Percentiles rank a stretch among this genome's conserved stretches.
Evolutionary conservation across 306 rosid genomes (phyloP).

Genomic region (Rosa persica): DNA sequence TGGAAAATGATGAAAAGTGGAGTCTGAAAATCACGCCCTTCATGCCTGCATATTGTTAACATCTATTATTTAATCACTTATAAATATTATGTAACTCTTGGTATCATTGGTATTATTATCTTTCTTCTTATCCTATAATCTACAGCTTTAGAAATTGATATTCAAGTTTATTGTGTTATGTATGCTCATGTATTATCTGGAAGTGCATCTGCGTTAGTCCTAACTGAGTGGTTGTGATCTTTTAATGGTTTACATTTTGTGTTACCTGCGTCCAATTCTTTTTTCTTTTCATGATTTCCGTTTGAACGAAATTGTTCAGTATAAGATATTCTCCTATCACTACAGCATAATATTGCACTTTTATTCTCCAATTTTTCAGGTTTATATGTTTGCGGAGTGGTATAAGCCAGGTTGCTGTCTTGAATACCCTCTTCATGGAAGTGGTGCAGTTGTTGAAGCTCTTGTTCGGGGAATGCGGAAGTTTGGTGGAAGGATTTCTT

Average conservation of each 20-base stretch:
- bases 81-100: not conserved
- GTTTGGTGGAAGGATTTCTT: slow-evolving; percentile 79
- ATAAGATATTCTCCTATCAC: not conserved
- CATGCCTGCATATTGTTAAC: not conserved
- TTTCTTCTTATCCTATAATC: not conserved
- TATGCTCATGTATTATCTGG: not conserved
- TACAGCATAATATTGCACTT: slow-evolving; percentile 7
- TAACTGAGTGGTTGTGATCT: not conserved
- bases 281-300: not conserved
- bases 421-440: slow-evolving; percentile 84
- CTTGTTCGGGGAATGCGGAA: slow-evolving; percentile 78
- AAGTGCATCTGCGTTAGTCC: not conserved
- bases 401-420: slow-evolving; percentile 91
- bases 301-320: not conserved
- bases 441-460: slow-evolving; percentile 76
- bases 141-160: not conserved
- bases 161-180: not conserved
- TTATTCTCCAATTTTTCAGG: slow-evolving; percentile 38
- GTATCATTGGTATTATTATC: not conserved
- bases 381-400: slow-evolving; percentile 98
- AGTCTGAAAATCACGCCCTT: not conserved
- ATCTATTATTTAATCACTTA: not conserved
- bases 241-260: not conserved
- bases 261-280: not conserved
- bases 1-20: not conserved